These are phyloP conservation scores for Apiotrichum sp. DNA, from an alignment of 1,284 basidiomycete species.

Conservation along the genomic window DNA sequence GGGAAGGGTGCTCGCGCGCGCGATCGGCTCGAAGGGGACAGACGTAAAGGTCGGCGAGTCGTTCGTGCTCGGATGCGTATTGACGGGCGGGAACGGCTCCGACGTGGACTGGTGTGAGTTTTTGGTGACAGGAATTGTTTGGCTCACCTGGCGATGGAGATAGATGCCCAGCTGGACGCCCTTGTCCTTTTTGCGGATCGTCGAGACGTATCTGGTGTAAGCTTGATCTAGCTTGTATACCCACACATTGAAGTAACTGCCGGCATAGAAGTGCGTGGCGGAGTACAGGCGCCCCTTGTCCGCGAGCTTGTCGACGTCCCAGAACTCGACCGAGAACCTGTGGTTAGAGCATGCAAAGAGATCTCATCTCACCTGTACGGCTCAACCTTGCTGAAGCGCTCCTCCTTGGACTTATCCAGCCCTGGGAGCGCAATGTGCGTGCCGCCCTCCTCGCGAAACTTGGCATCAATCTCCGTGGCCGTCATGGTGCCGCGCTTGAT, in stretches of 20 bases:
- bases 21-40: not conserved
- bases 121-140: constrained; percentile 19
- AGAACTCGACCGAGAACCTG: constrained; percentile 76
- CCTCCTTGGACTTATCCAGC: constrained; percentile 18
- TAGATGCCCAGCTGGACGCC: constrained; percentile 80
- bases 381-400: constrained; percentile 48
- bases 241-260: constrained; percentile 35
- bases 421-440: constrained; percentile 5
- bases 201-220: constrained; percentile 67
- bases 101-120: constrained; percentile 47
- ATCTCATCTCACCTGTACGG: constrained; percentile 60
- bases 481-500: constrained; percentile 31
- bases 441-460: constrained; percentile 20
- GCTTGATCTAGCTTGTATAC: not conserved
- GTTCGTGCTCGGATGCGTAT: not conserved
- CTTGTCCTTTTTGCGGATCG: constrained; percentile 62
- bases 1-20: constrained; percentile 2
- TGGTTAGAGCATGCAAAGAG: constrained; percentile 37
- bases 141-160: constrained; percentile 63
- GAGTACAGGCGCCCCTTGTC: constrained; percentile 66
- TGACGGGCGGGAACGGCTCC: constrained; percentile 41
- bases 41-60: not conserved
- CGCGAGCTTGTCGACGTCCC: constrained; percentile 71
- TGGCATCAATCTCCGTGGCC: constrained; percentile 33
- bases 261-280: constrained; percentile 50